A percentile compares a stretch with the other conserved stretches of the same genome.
These are phyloP conservation scores for Ceratocystis lukuohia DNA, from an alignment of 2,329 filamentous ascomycete genomes.

Conservation along the genomic window DNA sequence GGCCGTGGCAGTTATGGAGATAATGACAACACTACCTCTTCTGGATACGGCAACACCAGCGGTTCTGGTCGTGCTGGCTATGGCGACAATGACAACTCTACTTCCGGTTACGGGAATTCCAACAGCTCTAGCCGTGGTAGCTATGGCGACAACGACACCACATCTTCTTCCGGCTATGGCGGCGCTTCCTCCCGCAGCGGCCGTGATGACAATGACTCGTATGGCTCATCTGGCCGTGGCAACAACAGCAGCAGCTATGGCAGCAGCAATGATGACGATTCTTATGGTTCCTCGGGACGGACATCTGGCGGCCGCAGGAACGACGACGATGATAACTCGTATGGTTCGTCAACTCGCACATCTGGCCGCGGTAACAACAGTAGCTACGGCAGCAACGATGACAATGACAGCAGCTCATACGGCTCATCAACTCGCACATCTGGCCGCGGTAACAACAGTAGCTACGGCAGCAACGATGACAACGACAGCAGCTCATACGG, in stretches of 20 bases:
- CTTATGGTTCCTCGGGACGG: not conserved
- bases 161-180: conserved; percentile 19
- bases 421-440: conserved; percentile 21
- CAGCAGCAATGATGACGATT: not conserved
- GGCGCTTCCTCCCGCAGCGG: conserved; percentile 21
- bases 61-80: conserved; percentile 2
- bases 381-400: conserved; percentile 7
- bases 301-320: not conserved
- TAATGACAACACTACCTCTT: not conserved
- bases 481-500: conserved; percentile 19
- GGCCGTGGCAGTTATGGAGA: not conserved
- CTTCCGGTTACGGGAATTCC: conserved; percentile 20
- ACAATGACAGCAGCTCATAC: conserved; percentile 21
- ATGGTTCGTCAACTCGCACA: conserved; percentile 15
- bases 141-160: conserved; percentile 22
- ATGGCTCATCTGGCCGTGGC: conserved; percentile 18
- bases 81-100: conserved; percentile 11
- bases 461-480: conserved; percentile 11
- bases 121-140: conserved; percentile 19
- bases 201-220: conserved; percentile 14
- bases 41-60: conserved; percentile 20
- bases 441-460: conserved; percentile 14
- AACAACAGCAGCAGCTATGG: conserved; percentile 16
- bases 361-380: conserved; percentile 14
- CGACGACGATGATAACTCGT: not conserved